Base-by-base conservation (phyloP, 2,329 filamentous ascomycete genomes). In the Fusarium austroafricanum region DNA sequence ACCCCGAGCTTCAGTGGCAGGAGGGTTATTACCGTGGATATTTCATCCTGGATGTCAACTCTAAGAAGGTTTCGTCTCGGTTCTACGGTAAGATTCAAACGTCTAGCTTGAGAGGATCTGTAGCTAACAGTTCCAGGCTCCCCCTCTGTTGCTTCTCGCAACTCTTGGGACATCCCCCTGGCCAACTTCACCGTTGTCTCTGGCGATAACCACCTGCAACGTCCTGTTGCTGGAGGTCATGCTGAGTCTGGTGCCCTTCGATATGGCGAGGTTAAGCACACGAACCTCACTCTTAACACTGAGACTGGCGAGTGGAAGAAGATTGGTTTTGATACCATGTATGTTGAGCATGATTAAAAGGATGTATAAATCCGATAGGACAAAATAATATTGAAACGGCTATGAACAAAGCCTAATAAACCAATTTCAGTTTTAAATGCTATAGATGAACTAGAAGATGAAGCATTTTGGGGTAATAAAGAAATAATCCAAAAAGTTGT, bases 1-100 rank as follows among this genome's bases (percentile, higher is more conserved):
- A 92, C 76, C 78, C 81, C 1, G 89, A 91, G 75, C 80, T 93
- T 45, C 88, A 91, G 72, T 93, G 90, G 91, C 87, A 90, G 70
- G 90, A 93, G 58, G 76, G 89, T 10, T 93, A 91, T 76, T 93
- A 92, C 76, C 84, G 90, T 18, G 91, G 91, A 2, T 93, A 93
- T 79, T 92, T 88, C 69, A 85, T 90, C 73, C 79, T 93, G 39
- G 83, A 85, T 46, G 80, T 92, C 55, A 82, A 79, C 20, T 82
- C 86, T 21, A 81, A 89, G 12, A 79, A 84, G 43, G 82, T 91
- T 3, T 80, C 85, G n/a, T 90, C 90, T 0, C 81, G 82, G 14
- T 93, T 85, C 78, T 93, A 89, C 69, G 90, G 81, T 28, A 77
- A 47, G 58, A 14, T 18, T 18, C 21, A 40, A 20, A 23, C 10